Evolutionary conservation across 2,329 filamentous ascomycete genomes (phyloP), one percentile per base, ranked within the genome.

Genomic region (Endoconidiophora polonica): DNA sequence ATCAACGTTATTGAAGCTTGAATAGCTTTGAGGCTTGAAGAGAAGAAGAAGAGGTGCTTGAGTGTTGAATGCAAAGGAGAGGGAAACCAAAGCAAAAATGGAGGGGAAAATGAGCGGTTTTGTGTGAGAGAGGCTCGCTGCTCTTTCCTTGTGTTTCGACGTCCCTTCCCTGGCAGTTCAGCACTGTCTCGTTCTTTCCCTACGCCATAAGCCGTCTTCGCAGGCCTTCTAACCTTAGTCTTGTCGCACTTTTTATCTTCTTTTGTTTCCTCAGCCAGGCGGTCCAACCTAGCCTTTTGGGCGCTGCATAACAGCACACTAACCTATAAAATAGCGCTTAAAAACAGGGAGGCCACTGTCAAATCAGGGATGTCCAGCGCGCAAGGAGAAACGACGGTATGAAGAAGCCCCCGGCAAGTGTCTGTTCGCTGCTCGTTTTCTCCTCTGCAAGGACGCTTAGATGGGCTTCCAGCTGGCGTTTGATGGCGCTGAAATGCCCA

Each of bases 31-130:
- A 39, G 36, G 24, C 24, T 40, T 38, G 7, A 47, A 42, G 24
- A 52, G 36, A 48, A 22, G 41, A 43, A 41, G 20, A 12, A 20
- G 41, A 12, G 39, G 14, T 39, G 48, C 48, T 50, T 44, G 36
- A 37, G 24, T 46, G 42, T 37, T 29, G 33, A 50, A 50, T 45
- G 48, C 24, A 36, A 44, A 38, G 48, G 39, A 36, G 38, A 47
- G 38, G 29, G 48, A 50, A 50, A 33, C 9, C 44, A 46, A 20
- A 48, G 39, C 18, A 38, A 52, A 42, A 47, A 41, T 41, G 23
- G 26, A 39, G 49, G 49, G 49, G 49, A 52, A 52, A 48, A 43
- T 47, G 38, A 20, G 29, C 20, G 41, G 46, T 44, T 44, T 52
- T 52, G 40, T 46, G 50, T 43, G 26, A 44, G 26, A 39, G 26